A percentile compares a stretch with the other conserved stretches of the same genome.
These are phyloP conservation scores for Leptodontidium sp. DNA, from an alignment of 2,329 filamentous ascomycete species.

Conservation along the genomic window DNA sequence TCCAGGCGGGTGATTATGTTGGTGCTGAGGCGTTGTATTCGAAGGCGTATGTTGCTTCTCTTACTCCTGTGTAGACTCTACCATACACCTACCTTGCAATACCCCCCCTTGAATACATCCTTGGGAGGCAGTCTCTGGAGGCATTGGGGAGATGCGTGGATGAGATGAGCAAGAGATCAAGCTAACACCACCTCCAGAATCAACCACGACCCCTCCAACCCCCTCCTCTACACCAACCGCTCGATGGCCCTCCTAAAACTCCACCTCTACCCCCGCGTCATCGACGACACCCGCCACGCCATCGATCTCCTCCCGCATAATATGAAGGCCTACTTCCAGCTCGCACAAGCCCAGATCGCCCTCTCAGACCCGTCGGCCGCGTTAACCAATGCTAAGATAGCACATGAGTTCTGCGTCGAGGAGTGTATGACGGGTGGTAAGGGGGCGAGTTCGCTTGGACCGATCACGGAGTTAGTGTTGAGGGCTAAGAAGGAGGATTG, in stretches of 20 bases:
- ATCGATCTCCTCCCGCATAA: slow-evolving; percentile 56
- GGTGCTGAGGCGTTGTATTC: slow-evolving; percentile 76
- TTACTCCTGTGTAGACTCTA: neutral
- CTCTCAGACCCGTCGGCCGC: slow-evolving; percentile 78
- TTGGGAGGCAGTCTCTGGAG: too few species aligned
- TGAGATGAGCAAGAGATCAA: neutral
- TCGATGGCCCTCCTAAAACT: slow-evolving; percentile 84
- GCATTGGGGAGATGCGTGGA: neutral
- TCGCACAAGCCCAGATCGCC: slow-evolving; percentile 83
- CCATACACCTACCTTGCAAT: neutral
- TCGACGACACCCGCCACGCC: slow-evolving; percentile 79
- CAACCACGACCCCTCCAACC: slow-evolving; percentile 78
- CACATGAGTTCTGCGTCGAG: slow-evolving; percentile 75
- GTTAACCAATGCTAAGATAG: slow-evolving; percentile 71
- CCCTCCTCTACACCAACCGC: slow-evolving; percentile 87
- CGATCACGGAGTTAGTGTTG: slow-evolving; percentile 78
- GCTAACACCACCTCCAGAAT: slow-evolving; percentile 60
- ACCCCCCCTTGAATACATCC: neutral
- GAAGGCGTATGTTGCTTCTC: slow-evolving; percentile 63
- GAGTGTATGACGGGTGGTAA: slow-evolving; percentile 71
- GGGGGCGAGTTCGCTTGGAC: slow-evolving; percentile 79
- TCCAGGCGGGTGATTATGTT: slow-evolving; percentile 69
- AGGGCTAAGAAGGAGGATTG: slow-evolving; percentile 86
- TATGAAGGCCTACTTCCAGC: slow-evolving; percentile 86
- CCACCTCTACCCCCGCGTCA: slow-evolving; percentile 74